Conservation (phyloP, 2,329 filamentous ascomycete species). For the Cephalotrichum gorgonifer region DNA sequence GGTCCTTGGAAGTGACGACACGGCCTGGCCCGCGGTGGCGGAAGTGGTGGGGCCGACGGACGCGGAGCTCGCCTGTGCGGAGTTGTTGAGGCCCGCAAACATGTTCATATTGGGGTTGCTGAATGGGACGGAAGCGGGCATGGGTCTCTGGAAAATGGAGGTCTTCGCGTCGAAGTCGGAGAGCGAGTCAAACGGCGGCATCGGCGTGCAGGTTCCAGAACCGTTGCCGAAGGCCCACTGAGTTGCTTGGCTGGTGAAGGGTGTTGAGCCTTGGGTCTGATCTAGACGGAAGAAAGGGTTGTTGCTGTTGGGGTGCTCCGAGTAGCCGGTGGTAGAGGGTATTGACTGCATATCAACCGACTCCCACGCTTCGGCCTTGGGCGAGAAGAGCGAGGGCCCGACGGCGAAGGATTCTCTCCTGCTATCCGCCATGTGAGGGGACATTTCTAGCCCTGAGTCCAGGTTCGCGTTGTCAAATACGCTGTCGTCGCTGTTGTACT, state of each 20-base stretch:
- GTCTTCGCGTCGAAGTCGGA: slow-evolving; percentile 44
- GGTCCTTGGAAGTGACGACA: slow-evolving; percentile 22
- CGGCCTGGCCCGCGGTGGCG: slow-evolving; percentile 1
- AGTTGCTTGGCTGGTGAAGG: slow-evolving; percentile 27
- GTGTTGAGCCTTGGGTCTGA: slow-evolving; percentile 23
- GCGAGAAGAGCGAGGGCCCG: slow-evolving; percentile 47
- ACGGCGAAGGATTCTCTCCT: slow-evolving; percentile 54
- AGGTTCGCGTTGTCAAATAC: slow-evolving; percentile 48
- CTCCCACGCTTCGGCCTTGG: slow-evolving; percentile 55
- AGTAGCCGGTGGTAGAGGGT: slow-evolving; percentile 53
- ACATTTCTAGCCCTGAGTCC: slow-evolving; percentile 54
- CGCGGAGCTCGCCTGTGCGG: slow-evolving; percentile 19
- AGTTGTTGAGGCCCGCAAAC: slow-evolving; percentile 37
- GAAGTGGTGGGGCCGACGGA: neutral
- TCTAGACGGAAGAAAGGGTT: slow-evolving; percentile 60
- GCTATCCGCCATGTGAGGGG: slow-evolving; percentile 51
- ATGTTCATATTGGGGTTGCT: slow-evolving; percentile 40
- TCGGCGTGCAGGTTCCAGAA: slow-evolving; percentile 65
- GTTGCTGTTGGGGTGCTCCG: slow-evolving; percentile 42
- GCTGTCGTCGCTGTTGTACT: slow-evolving; percentile 15
- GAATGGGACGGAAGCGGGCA: slow-evolving; percentile 45
- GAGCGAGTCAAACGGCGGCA: slow-evolving; percentile 52
- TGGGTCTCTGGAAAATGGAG: slow-evolving; percentile 41
- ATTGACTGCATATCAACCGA: slow-evolving; percentile 55
- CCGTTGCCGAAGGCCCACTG: slow-evolving; percentile 55